These are phyloP conservation scores for Penicillium lagena DNA, from an alignment of 495 filamentous ascomycete genomes.

Conservation along the genomic window DNA sequence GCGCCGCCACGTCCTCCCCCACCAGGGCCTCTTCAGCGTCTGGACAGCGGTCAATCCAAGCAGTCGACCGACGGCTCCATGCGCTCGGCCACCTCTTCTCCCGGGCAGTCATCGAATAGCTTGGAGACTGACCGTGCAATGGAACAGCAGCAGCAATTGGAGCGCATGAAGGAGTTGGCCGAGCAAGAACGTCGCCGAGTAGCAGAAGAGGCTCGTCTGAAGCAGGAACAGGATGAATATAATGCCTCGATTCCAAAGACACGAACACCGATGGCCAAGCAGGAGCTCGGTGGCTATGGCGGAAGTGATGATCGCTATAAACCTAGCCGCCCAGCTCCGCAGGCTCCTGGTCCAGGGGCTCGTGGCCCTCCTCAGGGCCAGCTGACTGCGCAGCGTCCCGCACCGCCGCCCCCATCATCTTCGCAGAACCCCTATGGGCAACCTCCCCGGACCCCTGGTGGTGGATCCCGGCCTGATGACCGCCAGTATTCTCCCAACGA, in stretches of 20 bases:
- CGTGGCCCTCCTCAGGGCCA: constrained; percentile 39
- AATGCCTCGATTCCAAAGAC: constrained; percentile 79
- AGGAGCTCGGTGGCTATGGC: constrained; percentile 73
- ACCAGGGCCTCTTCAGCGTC: constrained; percentile 43
- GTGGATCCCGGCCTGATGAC: neutral
- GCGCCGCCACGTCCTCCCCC: constrained; percentile 70
- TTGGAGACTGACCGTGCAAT: constrained; percentile 29
- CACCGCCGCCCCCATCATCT: constrained; percentile 48
- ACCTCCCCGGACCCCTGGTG: constrained; percentile 11
- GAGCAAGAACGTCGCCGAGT: constrained; percentile 44
- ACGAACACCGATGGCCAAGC: constrained; percentile 71
- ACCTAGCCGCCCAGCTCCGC: constrained; percentile 60
- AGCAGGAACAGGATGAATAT: constrained; percentile 73
- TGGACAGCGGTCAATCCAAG: constrained; percentile 34
- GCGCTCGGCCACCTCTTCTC: constrained; percentile 31
- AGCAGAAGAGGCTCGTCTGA: constrained; percentile 48
- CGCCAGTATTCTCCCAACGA: constrained; percentile 31
- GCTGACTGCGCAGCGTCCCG: constrained; percentile 49
- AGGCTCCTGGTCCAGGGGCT: constrained; percentile 38
- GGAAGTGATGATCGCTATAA: constrained; percentile 63
- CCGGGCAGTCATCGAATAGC: constrained; percentile 25
- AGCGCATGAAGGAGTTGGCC: constrained; percentile 45
- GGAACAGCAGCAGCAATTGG: constrained; percentile 36
- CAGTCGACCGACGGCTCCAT: constrained; percentile 18
- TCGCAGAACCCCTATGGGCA: constrained; percentile 23